Base-by-base conservation (phyloP, 1,284 basidiomycete species). In the Taiwanofungus camphoratus region DNA sequence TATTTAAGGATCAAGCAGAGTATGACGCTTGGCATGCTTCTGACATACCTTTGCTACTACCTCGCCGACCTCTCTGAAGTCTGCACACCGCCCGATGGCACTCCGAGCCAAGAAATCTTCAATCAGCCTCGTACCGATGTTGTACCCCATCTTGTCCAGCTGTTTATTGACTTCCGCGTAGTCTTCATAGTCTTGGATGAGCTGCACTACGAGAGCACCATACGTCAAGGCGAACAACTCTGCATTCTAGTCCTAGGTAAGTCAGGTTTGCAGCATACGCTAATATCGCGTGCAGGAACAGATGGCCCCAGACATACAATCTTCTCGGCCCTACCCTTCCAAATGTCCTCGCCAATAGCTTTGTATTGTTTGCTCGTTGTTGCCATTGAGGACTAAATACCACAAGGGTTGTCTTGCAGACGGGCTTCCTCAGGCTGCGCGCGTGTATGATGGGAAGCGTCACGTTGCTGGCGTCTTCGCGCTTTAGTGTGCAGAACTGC, bases 151-250 rank as follows among this genome's bases (percentile, higher is more conserved):
- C 61, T 82, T 82, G 53, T 89, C 86, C 3, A 89, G 77, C 57
- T 89, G 85, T 57, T 83, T 86, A 63, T 89, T 89, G 50, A 89
- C 86, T 63, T 95, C 91, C 12, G 74, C 74, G 57, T 97, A 99
- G 70, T 99, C 94, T 61, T 99, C 95, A 60, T 98, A 99, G 66
- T 99, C 96, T 63, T 98, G 95, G 55, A 99, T 92, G 49, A 99
- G 79, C 69, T 99, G 96, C 27, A 98, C 92, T 39, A 99, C 96
- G 36, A 99, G 77, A 13, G 94, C 92, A 40, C 96, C 96, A 57
- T 99, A 99, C 19, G 95, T 99, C 49, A 99, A 68, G 3, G 94
- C 87, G 65, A 99, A 99, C 16, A 99, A 77, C 66, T 99, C 96
- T 56, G 92, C 91, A 64, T 96, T 99, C 91, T 92, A 62, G 40